phyloP scores from a whole-genome alignment of 2,329 filamentous ascomycete genomes.

The Cytospora schulzeri region DNA sequence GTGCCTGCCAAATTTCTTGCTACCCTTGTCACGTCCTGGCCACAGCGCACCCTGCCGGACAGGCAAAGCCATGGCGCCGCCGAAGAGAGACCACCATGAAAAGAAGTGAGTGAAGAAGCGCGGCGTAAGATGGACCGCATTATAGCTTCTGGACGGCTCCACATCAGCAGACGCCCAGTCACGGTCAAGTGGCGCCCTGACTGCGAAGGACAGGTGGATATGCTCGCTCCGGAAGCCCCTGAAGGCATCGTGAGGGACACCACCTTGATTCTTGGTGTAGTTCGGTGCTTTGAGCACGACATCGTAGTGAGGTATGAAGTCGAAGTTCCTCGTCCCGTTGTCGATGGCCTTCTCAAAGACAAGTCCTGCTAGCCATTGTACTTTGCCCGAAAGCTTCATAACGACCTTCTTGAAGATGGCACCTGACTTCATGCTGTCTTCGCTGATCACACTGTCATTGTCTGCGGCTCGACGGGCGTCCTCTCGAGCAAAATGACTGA shows the following conservation, averaged over 20 bases:
- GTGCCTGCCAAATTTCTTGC: conserved; percentile 97
- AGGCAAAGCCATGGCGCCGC: conserved; percentile 89
- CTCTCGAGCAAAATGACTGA: conserved; percentile 81
- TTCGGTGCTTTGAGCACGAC: conserved; percentile 82
- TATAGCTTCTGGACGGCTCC: conserved; percentile 86
- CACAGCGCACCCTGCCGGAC: conserved; percentile 90
- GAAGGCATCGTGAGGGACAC: conserved; percentile 82
- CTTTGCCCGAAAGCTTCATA: conserved; percentile 97
- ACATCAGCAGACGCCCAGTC: conserved; percentile 80
- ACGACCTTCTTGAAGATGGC: conserved; percentile 97
- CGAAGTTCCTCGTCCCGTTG: conserved; percentile 73
- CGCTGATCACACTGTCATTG: conserved; percentile 61
- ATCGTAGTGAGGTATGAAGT: conserved; percentile 91
- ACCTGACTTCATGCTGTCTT: conserved; percentile 68
- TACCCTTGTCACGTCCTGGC: conserved; percentile 91
- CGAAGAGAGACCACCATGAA: conserved; percentile 96
- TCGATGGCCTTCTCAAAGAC: conserved; percentile 87
- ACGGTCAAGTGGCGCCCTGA: conserved; percentile 82
- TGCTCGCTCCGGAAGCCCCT: conserved; percentile 94
- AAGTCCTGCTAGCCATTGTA: conserved; percentile 87
- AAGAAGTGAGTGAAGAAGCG: conserved; percentile 99
- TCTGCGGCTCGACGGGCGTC: conserved; percentile 54
- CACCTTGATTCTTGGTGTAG: conserved; percentile 62
- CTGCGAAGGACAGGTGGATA: conserved; percentile 91
- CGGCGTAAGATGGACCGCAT: conserved; percentile 90